These are phyloP conservation scores for Chimonanthus salicifolius DNA, from an alignment of 164 flowering plant species.

Conservation along the genomic window DNA sequence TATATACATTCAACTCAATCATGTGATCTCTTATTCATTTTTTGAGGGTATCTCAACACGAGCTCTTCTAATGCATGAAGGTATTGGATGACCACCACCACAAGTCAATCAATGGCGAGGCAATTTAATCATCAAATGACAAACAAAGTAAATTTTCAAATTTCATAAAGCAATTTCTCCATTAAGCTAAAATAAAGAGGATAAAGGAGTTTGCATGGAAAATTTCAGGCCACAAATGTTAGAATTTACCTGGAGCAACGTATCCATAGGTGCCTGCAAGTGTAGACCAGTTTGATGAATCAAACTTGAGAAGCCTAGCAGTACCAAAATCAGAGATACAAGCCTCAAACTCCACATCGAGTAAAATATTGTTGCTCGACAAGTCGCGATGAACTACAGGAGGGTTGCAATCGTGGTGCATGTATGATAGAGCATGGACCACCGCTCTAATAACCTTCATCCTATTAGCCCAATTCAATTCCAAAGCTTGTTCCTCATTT, in stretches of 20 bases:
- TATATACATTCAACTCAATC: too few relatives aligned
- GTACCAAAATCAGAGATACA: conserved; percentile 59
- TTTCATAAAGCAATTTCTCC: too few relatives aligned
- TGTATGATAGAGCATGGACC: conserved; percentile 61
- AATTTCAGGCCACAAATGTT: too few relatives aligned
- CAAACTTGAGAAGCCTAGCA: conserved; percentile 37
- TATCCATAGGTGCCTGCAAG: conserved; percentile 63
- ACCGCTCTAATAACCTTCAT: conserved; percentile 42
- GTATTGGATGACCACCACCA: too few relatives aligned
- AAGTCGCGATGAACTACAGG: conserved; percentile 57
- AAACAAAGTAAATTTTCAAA: too few relatives aligned
- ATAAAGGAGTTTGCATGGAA: too few relatives aligned
- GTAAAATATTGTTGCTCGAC: conserved; percentile 41
- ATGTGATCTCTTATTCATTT: too few relatives aligned
- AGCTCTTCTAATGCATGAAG: too few relatives aligned
- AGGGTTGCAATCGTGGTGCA: conserved; percentile 63
- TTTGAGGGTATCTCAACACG: too few relatives aligned
- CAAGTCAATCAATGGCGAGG: too few relatives aligned
- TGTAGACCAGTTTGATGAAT: conserved; percentile 44
- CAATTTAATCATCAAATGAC: too few relatives aligned
- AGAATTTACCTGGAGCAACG: conserved; percentile 55
- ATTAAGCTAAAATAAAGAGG: too few relatives aligned
- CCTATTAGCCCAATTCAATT: conserved; percentile 41
- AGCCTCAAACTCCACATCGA: conserved; percentile 41
- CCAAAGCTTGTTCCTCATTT: conserved; percentile 21